Conservation (phyloP, 352 stramenopile species). For the Globisporangium mamillatum region DNA sequence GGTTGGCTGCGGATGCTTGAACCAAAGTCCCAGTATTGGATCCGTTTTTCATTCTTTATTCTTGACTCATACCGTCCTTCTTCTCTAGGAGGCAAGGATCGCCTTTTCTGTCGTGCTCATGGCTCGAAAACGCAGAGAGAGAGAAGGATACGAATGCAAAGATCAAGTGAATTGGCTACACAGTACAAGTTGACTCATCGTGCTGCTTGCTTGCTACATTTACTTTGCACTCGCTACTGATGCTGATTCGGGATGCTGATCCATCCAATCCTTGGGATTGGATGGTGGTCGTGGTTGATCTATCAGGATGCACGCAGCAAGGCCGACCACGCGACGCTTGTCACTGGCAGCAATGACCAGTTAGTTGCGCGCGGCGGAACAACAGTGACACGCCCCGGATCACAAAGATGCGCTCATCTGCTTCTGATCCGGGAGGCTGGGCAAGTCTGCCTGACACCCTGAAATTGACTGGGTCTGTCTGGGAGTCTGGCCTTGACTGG, state of each 20-base stretch:
- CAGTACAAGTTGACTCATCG: not conserved
- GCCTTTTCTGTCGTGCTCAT: not conserved
- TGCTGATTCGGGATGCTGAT: not conserved
- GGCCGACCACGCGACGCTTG: constrained; percentile 8
- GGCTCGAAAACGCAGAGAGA: not conserved
- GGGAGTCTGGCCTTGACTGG: no score
- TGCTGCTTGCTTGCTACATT: not conserved
- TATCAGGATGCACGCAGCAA: not conserved
- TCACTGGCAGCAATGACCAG: constrained; percentile 8
- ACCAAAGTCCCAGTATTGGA: not conserved
- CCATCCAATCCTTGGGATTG: not conserved
- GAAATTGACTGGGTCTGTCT: not conserved
- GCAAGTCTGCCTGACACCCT: not conserved
- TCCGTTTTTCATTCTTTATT: not conserved
- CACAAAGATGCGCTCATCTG: not conserved
- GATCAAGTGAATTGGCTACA: not conserved
- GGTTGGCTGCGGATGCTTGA: not conserved
- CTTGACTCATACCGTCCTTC: not conserved
- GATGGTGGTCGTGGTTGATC: not conserved
- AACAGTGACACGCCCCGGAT: constrained; percentile 7
- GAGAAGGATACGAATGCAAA: not conserved
- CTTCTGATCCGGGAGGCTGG: not conserved
- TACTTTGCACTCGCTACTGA: not conserved
- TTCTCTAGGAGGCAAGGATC: not conserved
- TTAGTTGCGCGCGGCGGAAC: constrained; percentile 7